Evolutionary conservation across 2,329 filamentous ascomycete species (phyloP).

Genomic region (Sporothrix euskadiensis): DNA sequence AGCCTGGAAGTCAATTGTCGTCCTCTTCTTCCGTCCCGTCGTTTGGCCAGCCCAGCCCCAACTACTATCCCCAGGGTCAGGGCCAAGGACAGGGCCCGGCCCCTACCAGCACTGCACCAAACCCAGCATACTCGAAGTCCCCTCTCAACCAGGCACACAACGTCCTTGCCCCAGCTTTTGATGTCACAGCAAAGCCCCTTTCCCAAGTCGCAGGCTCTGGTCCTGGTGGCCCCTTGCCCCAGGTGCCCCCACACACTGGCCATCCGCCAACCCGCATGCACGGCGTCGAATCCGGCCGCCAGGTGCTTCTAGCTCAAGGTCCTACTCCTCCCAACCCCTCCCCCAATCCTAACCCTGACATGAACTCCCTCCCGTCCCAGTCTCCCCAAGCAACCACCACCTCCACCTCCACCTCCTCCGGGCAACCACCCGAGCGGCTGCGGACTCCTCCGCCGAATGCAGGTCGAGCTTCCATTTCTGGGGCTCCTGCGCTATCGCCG

Average conservation of each 20-base stretch:
- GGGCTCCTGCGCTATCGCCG: constrained; percentile 26
- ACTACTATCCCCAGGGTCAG: not conserved
- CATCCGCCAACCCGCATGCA: constrained; percentile 24
- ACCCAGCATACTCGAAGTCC: constrained; percentile 43
- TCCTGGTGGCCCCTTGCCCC: constrained; percentile 17
- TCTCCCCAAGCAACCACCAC: not conserved
- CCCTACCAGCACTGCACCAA: constrained; percentile 41
- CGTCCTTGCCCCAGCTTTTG: constrained; percentile 29
- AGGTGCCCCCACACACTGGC: constrained; percentile 23
- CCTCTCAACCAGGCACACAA: constrained; percentile 45
- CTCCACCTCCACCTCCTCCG: not conserved
- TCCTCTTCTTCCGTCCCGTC: constrained; percentile 21
- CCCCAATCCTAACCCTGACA: not conserved
- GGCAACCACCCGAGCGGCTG: constrained; percentile 12
- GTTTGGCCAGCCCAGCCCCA: not conserved
- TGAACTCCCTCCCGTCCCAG: constrained; percentile 15
- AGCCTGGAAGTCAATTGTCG: not conserved
- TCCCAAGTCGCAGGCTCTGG: not conserved
- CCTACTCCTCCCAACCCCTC: constrained; percentile 26
- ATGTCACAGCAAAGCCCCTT: constrained; percentile 14
- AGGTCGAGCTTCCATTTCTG: not conserved
- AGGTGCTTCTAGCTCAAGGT: constrained; percentile 31
- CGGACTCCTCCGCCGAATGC: constrained; percentile 28
- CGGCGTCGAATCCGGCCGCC: constrained; percentile 22
- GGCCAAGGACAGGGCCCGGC: constrained; percentile 41